Evolutionary conservation across 805 yeast species (phyloP).

Genomic region (Lipomyces oligophaga): DNA sequence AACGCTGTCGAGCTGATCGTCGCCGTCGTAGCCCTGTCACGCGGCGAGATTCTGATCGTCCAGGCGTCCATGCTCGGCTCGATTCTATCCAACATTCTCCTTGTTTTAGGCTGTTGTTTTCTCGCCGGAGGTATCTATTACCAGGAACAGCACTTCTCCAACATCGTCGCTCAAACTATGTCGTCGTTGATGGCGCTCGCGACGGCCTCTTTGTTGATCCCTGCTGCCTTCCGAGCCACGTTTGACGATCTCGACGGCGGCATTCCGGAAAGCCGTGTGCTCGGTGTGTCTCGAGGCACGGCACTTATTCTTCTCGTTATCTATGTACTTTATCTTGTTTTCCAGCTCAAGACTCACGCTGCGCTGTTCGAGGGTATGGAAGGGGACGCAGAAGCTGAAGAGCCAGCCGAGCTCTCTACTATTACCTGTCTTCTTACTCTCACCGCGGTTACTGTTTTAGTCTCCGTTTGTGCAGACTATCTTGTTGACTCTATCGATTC

Average conservation of each 20-base stretch:
- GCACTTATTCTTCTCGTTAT: slow-evolving; percentile 71
- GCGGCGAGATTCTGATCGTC: slow-evolving; percentile 86
- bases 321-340: slow-evolving; percentile 72
- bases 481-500: slow-evolving; percentile 91
- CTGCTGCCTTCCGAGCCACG: slow-evolving; percentile 92
- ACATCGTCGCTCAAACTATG: slow-evolving; percentile 98
- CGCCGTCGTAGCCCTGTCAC: slow-evolving; percentile 78
- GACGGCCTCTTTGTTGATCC: slow-evolving; percentile 81
- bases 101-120: slow-evolving; percentile 95
- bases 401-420: slow-evolving; percentile 44
- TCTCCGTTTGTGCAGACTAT: slow-evolving; percentile 88
- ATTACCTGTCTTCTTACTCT: slow-evolving; percentile 46
- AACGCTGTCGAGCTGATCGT: slow-evolving; percentile 97
- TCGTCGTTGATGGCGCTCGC: slow-evolving; percentile 87
- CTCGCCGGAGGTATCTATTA: slow-evolving; percentile 87
- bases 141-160: slow-evolving; percentile 83
- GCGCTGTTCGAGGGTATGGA: slow-evolving; percentile 32
- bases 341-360: slow-evolving; percentile 83
- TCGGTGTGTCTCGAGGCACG: slow-evolving; percentile 80
- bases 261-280: slow-evolving; percentile 46
- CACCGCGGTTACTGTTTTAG: slow-evolving; percentile 65
- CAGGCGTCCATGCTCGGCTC: slow-evolving; percentile 98
- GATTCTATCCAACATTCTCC: slow-evolving; percentile 76
- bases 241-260: slow-evolving; percentile 47
- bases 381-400: slow-evolving; percentile 34